Percentiles rank a stretch among this genome's conserved stretches.
These are phyloP conservation scores for Tubosaeta brunneosetosa DNA, from an alignment of 768 basidiomycete genomes.

Conservation along the genomic window DNA sequence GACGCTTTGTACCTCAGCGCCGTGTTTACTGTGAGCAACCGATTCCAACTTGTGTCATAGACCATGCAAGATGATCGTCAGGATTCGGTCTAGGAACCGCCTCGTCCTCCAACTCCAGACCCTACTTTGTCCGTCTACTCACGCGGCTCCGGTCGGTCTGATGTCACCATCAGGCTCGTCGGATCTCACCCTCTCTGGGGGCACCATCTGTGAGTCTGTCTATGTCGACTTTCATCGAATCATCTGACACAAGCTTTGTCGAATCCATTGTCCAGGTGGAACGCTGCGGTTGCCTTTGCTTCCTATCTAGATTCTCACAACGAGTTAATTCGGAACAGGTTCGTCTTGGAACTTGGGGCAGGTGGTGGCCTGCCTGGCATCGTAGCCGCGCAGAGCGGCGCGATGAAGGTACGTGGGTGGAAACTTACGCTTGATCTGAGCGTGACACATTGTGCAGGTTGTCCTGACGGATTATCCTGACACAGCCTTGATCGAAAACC, in stretches of 20 bases:
- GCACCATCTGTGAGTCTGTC: slow-evolving; percentile 57
- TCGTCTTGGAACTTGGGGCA: slow-evolving; percentile 87
- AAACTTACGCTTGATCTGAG: background rate
- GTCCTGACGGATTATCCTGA: slow-evolving; percentile 95
- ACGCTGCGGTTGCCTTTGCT: slow-evolving; percentile 70
- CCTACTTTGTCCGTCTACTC: slow-evolving; percentile 50
- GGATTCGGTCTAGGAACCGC: slow-evolving; percentile 43
- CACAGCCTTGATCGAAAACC: slow-evolving; percentile 64
- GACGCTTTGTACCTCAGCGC: slow-evolving; percentile 35
- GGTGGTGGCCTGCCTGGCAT: slow-evolving; percentile 89
- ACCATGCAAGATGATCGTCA: background rate
- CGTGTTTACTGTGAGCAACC: slow-evolving; percentile 47
- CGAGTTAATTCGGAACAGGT: slow-evolving; percentile 40
- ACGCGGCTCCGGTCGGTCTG: slow-evolving; percentile 26
- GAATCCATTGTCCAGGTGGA: slow-evolving; percentile 54
- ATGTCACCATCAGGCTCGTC: slow-evolving; percentile 63
- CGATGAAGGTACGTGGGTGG: slow-evolving; percentile 45
- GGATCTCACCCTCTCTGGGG: slow-evolving; percentile 82
- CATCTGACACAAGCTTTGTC: background rate
- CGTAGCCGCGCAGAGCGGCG: slow-evolving; percentile 66
- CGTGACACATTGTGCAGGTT: slow-evolving; percentile 41
- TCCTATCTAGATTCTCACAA: slow-evolving; percentile 58
- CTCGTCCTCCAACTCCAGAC: slow-evolving; percentile 63
- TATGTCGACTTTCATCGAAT: no score
- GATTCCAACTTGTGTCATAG: no score